Evolutionary conservation across 352 stramenopile species (phyloP).

Genomic region (Phytophthora hibernalis): DNA sequence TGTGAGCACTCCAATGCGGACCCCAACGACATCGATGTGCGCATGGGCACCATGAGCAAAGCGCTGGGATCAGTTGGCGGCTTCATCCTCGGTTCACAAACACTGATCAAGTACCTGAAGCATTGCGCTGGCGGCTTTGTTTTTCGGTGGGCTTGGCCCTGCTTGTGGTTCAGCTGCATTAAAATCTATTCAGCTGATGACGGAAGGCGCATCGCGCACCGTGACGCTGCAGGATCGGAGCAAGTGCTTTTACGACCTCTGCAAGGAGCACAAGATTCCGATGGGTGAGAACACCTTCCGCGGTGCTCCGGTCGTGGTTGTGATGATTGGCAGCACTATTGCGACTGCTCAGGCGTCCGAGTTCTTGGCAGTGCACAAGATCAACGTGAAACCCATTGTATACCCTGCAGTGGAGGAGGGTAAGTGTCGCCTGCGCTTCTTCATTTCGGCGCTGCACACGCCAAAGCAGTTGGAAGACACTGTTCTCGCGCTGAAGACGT

Average conservation of each 20-base stretch:
- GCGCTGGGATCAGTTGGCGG: conserved; percentile 70
- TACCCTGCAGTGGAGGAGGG: conserved; percentile 87
- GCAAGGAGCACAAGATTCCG: conserved; percentile 64
- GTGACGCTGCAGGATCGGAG: conserved; percentile 69
- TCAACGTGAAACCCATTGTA: conserved; percentile 89
- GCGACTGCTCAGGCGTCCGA: conserved; percentile 78
- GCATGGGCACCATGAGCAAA: conserved; percentile 83
- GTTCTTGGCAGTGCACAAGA: conserved; percentile 55
- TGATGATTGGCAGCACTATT: conserved; percentile 82
- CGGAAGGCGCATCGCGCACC: conserved; percentile 61
- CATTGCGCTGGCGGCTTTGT: conserved; percentile 76
- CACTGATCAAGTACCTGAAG: conserved; percentile 72
- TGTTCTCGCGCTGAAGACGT: conserved; percentile 48
- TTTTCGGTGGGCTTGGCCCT: conserved; percentile 74
- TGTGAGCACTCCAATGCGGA: conserved; percentile 60
- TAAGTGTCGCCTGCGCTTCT: conserved; percentile 87
- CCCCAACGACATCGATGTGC: conserved; percentile 59
- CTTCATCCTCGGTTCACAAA: conserved; percentile 63
- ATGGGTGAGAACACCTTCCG: conserved; percentile 70
- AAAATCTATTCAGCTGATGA: conserved; percentile 77
- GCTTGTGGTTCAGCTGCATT: conserved; percentile 73
- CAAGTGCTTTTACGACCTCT: conserved; percentile 81
- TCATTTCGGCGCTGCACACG: conserved; percentile 83
- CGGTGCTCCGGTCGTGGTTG: conserved; percentile 79
- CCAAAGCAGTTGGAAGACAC: conserved; percentile 73